Evolutionary conservation across 495 filamentous ascomycete genomes (phyloP), one percentile per base, ranked within the genome.

Genomic region (Baudoinia panamericana): DNA sequence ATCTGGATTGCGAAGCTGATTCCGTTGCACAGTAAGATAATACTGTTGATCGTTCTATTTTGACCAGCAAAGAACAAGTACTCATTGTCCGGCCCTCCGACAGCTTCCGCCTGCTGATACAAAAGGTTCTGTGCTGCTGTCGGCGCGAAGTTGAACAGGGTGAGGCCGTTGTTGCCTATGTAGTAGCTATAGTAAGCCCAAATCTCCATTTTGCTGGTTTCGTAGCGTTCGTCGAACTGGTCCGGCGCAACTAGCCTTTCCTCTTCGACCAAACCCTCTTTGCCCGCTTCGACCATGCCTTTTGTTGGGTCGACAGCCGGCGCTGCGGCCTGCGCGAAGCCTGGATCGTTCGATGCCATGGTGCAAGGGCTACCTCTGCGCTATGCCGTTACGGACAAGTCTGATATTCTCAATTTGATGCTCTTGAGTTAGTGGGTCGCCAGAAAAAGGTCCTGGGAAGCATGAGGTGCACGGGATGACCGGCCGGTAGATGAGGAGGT

Each of bases 131-230:
- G 75, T 38, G 75, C 76, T 17, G 71, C 72, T 3, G 76, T 79
- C 6, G 75, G 75, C 3, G 70, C 75, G 49, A 78, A 80, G 51
- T 80, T 80, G 65, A 79, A 80, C 6, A 80, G 60, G 2, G 73
- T 68, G 24, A 80, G 54, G 5, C 75, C 75, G 56, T 79, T 78
- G 49, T 78, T 76, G 20, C 76, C 75, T 36, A 79, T 72, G 46
- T 80, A 80, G 51, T 76, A 80, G 54, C 45, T 48, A 56, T 80
- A 80, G 50, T 75, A 80, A 32, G 73, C 66, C 73, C 72, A 79
- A 10, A 79, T 73, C 50, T 79, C 75, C 47, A 46, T 62, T 39
- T 58, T 63, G n/a, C 65, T 63, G 3, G 75, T 76, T 53, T 62
- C 60, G 48, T 60, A 68, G 36, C 48, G 49, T 29, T 61, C 55